These are phyloP conservation scores for Acer campestre DNA, from an alignment of 345 rosid species.

Conservation along the genomic window DNA sequence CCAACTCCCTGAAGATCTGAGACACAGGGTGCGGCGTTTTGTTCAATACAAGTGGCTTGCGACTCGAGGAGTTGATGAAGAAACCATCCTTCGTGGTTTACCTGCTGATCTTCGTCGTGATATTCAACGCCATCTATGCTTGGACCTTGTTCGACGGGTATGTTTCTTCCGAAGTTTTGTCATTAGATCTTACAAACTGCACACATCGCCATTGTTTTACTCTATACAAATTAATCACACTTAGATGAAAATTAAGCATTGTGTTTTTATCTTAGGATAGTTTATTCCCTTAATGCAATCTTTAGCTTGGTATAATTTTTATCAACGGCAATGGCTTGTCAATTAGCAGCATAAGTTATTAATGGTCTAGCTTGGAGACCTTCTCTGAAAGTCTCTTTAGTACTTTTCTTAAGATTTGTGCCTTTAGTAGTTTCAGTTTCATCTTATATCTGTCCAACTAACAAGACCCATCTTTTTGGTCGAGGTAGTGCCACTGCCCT, in stretches of 20 bases:
- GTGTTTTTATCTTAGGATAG: neutral
- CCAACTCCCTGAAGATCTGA: conserved; percentile 85
- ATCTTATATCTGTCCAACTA: neutral
- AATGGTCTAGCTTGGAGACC: neutral
- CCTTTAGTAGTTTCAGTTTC: neutral
- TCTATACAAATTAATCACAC: neutral
- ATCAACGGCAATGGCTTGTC: neutral
- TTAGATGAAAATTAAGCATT: neutral
- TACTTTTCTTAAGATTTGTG: neutral
- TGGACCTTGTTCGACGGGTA: conserved; percentile 93
- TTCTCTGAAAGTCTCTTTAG: neutral
- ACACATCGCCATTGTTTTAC: neutral
- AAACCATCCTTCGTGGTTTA: conserved; percentile 65
- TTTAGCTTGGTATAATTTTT: neutral
- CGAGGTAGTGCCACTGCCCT: neutral
- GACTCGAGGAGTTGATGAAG: conserved; percentile 90
- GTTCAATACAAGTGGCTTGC: conserved; percentile 92
- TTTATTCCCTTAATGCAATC: neutral
- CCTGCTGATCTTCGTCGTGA: conserved; percentile 93
- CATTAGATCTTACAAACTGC: neutral
- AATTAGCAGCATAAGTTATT: neutral
- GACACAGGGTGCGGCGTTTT: conserved; percentile 61
- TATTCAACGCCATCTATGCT: conserved; percentile 86
- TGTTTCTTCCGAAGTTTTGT: conserved; percentile 20
- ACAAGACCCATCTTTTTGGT: neutral